A percentile compares a stretch with the other conserved stretches of the same genome.
Conservation (phyloP, 306 rosid genomes). For the Corylus avellana region DNA sequence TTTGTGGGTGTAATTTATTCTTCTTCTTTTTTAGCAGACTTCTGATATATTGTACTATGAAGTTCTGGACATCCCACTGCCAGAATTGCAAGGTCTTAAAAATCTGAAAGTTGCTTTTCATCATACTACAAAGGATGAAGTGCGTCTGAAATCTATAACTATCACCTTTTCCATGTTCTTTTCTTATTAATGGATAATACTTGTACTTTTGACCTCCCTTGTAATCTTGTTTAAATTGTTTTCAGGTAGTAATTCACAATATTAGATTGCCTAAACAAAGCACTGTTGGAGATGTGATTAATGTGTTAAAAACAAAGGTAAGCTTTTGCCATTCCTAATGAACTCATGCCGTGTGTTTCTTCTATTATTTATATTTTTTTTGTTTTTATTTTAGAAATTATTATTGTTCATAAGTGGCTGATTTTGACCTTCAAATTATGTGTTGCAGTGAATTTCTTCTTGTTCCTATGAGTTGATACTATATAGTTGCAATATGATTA, state of each 20-base stretch:
- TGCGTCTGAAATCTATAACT: constrained; percentile 26
- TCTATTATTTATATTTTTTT: neutral
- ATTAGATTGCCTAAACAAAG: constrained; percentile 80
- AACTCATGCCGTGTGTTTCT: neutral
- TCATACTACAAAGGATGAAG: constrained; percentile 83
- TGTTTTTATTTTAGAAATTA: neutral
- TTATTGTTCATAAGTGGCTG: neutral
- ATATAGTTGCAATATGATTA: neutral
- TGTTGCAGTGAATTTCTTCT: neutral
- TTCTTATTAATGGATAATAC: neutral
- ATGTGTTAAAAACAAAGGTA: constrained; percentile 71
- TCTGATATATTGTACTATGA: constrained; percentile 81
- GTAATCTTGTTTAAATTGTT: constrained; percentile 22
- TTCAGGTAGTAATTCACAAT: constrained; percentile 72
- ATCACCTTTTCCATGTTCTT: neutral
- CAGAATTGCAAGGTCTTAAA: constrained; percentile 77
- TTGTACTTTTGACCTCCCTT: constrained; percentile 6
- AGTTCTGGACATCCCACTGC: constrained; percentile 82
- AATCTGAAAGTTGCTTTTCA: constrained; percentile 80
- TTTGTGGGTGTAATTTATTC: constrained; percentile 19
- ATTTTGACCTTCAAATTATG: neutral
- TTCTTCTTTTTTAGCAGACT: constrained; percentile 34
- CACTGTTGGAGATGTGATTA: constrained; percentile 71
- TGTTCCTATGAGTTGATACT: neutral
- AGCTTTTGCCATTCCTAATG: neutral